These are phyloP conservation scores for Melaleuca quinquenervia DNA, from an alignment of 345 rosid species.

Conservation along the genomic window DNA sequence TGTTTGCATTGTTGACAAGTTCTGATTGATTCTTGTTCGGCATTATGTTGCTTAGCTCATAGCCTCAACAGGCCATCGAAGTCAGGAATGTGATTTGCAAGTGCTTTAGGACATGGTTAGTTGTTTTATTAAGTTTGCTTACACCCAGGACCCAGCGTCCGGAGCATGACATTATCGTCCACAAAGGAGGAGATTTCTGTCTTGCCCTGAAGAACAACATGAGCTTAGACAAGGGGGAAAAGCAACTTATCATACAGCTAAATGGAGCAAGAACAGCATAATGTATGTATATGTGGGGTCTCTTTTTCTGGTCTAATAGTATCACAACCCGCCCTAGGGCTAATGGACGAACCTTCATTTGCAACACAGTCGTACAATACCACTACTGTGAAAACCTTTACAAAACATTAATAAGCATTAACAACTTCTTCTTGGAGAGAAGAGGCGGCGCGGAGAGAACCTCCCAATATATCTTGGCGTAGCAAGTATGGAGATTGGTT, in stretches of 20 bases:
- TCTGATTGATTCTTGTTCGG: background rate
- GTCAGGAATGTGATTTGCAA: background rate
- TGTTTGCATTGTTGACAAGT: background rate
- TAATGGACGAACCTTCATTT: background rate
- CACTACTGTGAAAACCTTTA: background rate
- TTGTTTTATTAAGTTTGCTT: background rate
- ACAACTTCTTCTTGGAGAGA: slow-evolving; percentile 34
- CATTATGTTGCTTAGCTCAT: background rate
- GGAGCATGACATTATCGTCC: background rate
- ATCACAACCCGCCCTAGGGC: background rate
- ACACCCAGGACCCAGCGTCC: background rate
- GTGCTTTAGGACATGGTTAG: background rate
- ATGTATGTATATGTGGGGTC: background rate
- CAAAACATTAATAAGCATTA: background rate
- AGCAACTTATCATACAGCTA: background rate
- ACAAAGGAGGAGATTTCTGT: background rate
- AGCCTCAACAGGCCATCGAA: background rate
- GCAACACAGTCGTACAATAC: background rate
- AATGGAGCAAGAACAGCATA: background rate
- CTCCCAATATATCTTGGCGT: slow-evolving; percentile 27
- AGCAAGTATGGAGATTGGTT: slow-evolving; percentile 3
- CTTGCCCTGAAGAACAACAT: background rate
- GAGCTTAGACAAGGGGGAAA: background rate
- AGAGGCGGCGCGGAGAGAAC: slow-evolving; percentile 63
- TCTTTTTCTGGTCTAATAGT: background rate